phyloP scores from a whole-genome alignment of 768 basidiomycete species.

The Hebeloma cylindrosporum region DNA sequence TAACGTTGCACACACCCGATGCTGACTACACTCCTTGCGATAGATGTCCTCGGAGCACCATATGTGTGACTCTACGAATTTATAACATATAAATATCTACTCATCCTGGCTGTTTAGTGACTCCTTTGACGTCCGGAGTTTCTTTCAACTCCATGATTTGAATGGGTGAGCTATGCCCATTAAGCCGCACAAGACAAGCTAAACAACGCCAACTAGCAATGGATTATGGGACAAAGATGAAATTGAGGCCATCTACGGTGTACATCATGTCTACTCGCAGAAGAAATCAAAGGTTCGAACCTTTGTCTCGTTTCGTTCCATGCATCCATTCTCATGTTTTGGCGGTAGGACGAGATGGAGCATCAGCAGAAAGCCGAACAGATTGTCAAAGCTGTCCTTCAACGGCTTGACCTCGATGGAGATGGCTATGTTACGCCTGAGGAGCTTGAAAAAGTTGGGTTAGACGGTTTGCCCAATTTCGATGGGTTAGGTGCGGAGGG shows the following conservation, averaged over 20 bases:
- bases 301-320: neutral
- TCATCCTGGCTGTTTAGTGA: conserved; percentile 48
- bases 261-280: conserved; percentile 88
- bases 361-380: conserved; percentile 81
- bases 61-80: conserved; percentile 48
- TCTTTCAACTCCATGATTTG: conserved; percentile 95
- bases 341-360: conserved; percentile 63
- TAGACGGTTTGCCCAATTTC: conserved; percentile 80
- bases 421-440: conserved; percentile 70
- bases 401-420: conserved; percentile 66
- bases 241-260: conserved; percentile 94
- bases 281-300: conserved; percentile 66
- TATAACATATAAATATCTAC: neutral
- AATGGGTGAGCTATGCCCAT: conserved; percentile 53
- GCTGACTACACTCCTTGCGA: conserved; percentile 8
- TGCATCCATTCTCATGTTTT: neutral
- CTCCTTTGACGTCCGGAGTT: conserved; percentile 80
- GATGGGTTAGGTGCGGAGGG: conserved; percentile 85
- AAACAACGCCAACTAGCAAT: conserved; percentile 48
- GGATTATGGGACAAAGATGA: conserved; percentile 83
- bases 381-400: conserved; percentile 71
- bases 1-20: conserved; percentile 1
- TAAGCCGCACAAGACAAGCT: neutral
- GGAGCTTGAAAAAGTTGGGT: conserved; percentile 72
- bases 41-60: conserved; percentile 92